A percentile compares a stretch with the other conserved stretches of the same genome.
Evolutionary conservation across 2,329 filamentous ascomycete species (phyloP).

Genomic region (Tetracladium maxilliforme): DNA sequence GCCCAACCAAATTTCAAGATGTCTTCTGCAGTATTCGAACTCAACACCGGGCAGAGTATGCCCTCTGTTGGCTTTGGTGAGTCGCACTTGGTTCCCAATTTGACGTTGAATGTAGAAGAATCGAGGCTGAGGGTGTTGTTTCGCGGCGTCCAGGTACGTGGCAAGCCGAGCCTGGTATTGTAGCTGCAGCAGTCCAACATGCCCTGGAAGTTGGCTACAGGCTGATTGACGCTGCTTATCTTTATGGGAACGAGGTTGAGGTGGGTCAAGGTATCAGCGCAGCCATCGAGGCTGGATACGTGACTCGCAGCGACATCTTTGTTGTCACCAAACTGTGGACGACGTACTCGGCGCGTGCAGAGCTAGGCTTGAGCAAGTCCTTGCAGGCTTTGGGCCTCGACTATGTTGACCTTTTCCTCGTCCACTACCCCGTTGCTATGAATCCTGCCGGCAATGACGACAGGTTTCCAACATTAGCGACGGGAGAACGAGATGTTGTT

Average conservation of each 20-base stretch:
- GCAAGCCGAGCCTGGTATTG: constrained; percentile 21
- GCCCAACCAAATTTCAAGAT: too few species aligned
- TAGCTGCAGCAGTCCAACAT: constrained; percentile 19
- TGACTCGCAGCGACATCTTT: constrained; percentile 18
- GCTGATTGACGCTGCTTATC: constrained; percentile 32
- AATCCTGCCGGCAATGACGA: constrained; percentile 33
- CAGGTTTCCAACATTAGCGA: constrained; percentile 3
- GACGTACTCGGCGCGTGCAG: constrained; percentile 19
- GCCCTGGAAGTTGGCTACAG: constrained; percentile 32
- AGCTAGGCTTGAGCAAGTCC: constrained; percentile 26
- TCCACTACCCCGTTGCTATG: constrained; percentile 43
- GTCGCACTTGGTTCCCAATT: too few species aligned
- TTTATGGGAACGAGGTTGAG: constrained; percentile 25
- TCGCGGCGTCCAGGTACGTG: constrained; percentile 1
- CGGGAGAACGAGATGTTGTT: constrained; percentile 13
- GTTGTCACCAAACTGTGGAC: constrained; percentile 23
- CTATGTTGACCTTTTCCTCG: constrained; percentile 36
- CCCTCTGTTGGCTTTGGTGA: too few species aligned
- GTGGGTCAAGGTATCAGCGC: constrained; percentile 23
- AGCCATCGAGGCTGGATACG: constrained; percentile 7
- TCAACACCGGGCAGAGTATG: too few species aligned
- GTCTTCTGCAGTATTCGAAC: too few species aligned
- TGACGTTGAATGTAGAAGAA: too few species aligned
- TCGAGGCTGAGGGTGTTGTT: too few species aligned
- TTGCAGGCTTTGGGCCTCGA: constrained; percentile 27